Percentiles rank a stretch among this genome's conserved stretches.
Conservation (phyloP, 106 monocot species). For the Apostasia shenzhenica region DNA sequence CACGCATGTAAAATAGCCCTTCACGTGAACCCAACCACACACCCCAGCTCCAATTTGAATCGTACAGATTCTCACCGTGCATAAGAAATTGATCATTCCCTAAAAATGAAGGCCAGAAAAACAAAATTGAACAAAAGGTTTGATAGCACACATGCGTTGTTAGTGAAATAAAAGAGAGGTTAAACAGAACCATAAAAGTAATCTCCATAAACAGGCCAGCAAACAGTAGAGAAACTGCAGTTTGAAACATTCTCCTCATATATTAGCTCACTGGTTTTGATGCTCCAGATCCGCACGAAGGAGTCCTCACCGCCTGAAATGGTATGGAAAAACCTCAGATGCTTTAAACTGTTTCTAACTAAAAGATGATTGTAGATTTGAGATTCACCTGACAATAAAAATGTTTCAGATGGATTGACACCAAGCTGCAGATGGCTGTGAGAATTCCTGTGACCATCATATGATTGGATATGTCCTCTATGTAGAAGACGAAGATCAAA, state of each 20-base stretch:
- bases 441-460: conserved; percentile 75
- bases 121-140: not conserved
- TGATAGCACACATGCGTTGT: not conserved
- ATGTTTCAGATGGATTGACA: conserved; percentile 69
- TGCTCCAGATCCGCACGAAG: conserved; percentile 72
- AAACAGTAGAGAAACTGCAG: conserved; percentile 30
- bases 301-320: conserved; percentile 72
- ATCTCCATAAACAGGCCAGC: conserved; percentile 43
- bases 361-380: not conserved
- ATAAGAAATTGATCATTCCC: conserved; percentile 6
- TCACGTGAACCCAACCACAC: conserved; percentile 55
- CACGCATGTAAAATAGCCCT: conserved; percentile 43
- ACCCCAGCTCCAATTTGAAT: conserved; percentile 27
- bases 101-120: not conserved
- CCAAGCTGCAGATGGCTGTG: conserved; percentile 61
- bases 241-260: conserved; percentile 51
- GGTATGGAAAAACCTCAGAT: not conserved
- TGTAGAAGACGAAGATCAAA: conserved; percentile 66
- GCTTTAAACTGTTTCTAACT: not conserved
- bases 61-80: conserved; percentile 3
- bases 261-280: conserved; percentile 60
- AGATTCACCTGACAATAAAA: conserved; percentile 51
- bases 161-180: not conserved
- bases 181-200: conserved; percentile 2
- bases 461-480: conserved; percentile 69